Percentiles rank a stretch among this genome's conserved stretches.
Evolutionary conservation across 208 protist species (phyloP).

Genomic region (Acanthamoeba castellanii): DNA sequence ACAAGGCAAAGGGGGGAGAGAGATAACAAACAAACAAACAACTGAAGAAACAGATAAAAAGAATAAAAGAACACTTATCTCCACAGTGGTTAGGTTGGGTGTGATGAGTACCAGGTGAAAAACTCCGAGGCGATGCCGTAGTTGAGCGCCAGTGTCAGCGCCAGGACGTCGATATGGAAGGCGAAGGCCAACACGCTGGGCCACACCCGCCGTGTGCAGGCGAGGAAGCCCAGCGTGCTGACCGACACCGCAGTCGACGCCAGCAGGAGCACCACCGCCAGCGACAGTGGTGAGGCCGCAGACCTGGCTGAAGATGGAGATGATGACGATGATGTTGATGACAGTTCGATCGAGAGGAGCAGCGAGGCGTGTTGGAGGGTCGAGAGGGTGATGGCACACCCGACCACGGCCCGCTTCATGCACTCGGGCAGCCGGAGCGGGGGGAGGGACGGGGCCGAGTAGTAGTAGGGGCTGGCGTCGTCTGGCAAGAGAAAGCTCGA

Average conservation of each 20-base stretch:
- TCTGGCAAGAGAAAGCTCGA: too few species aligned
- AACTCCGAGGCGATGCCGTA: slow-evolving; percentile 53
- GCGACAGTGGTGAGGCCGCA: not conserved
- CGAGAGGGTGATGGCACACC: slow-evolving; percentile 9
- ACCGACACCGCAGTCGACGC: not conserved
- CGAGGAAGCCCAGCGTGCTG: not conserved
- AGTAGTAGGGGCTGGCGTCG: not conserved
- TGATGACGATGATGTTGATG: not conserved
- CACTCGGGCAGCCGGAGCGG: not conserved
- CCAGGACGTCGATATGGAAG: not conserved
- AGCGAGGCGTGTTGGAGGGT: slow-evolving; percentile 20
- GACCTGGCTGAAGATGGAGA: too few species aligned
- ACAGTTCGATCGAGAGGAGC: slow-evolving; percentile 18
- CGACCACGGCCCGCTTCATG: slow-evolving; percentile 10
- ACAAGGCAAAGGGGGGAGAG: not conserved
- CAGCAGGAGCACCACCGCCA: not conserved
- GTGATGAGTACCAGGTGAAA: not conserved
- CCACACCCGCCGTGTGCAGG: not conserved
- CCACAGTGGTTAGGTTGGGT: not conserved
- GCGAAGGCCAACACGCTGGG: not conserved
- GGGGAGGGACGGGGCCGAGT: not conserved
- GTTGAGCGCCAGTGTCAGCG: not conserved
- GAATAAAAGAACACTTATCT: not conserved
- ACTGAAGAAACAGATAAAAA: not conserved
- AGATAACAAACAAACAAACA: not conserved